These are phyloP conservation scores for Lentinula guzmanii DNA, from an alignment of 768 basidiomycete genomes.

Conservation along the genomic window DNA sequence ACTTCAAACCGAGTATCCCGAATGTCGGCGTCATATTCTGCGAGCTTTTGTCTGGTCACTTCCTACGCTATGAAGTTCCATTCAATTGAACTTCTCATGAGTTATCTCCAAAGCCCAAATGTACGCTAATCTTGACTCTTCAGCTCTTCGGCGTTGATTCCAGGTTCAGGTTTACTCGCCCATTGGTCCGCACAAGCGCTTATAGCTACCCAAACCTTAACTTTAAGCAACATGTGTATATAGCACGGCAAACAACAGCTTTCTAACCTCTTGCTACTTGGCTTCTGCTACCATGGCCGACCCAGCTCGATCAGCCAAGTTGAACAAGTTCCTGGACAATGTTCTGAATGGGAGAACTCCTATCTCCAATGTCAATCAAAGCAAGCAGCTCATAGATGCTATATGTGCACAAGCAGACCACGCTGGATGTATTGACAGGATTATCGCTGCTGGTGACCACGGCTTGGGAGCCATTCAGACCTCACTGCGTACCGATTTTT, in stretches of 20 bases:
- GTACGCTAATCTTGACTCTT: too few species aligned
- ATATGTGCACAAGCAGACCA: slow-evolving; percentile 34
- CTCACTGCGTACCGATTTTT: slow-evolving; percentile 34
- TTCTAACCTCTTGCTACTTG: neutral
- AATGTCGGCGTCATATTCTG: too few species aligned
- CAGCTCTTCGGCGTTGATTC: too few species aligned
- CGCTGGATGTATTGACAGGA: slow-evolving; percentile 26
- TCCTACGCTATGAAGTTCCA: too few species aligned
- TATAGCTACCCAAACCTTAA: neutral
- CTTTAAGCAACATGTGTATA: neutral
- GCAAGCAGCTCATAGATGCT: slow-evolving; percentile 37
- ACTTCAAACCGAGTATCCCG: too few species aligned
- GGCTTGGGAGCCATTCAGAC: slow-evolving; percentile 34
- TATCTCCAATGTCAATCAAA: neutral
- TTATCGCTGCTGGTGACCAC: slow-evolving; percentile 23
- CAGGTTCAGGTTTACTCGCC: neutral
- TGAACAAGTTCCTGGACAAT: neutral
- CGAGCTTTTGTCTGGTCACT: too few species aligned
- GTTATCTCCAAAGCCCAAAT: too few species aligned
- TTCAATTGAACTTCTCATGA: too few species aligned
- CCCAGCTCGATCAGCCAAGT: neutral
- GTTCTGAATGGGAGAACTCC: neutral
- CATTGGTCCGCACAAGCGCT: neutral
- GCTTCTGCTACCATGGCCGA: neutral
- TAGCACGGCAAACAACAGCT: neutral